Base-by-base conservation (phyloP, 306 rosid species). In the Begonia fuchsioides region DNA sequence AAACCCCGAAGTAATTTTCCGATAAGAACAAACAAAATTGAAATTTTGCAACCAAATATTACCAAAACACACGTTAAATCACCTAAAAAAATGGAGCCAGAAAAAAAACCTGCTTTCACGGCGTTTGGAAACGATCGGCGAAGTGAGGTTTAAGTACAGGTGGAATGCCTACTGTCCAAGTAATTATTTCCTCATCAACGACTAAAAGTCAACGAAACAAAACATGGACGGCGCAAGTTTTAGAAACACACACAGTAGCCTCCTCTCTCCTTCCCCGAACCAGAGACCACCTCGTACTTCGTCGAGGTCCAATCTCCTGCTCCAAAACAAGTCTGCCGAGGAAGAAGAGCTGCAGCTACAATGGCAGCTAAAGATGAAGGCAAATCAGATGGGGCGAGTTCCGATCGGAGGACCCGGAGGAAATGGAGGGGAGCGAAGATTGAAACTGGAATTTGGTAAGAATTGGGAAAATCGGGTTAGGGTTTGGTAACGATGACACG, bases 141-240 rank as follows among this genome's bases (percentile, higher is more conserved):
- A 58, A 64, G 66, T 72, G 86, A 80, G 80, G 76, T 77, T 81
- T 73, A 80, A 72, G 76, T 78, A 86, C 92, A 84, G 79, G 58
- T 70, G 74, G 90, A 72, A 70, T 62, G 48, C 19, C 55, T 50
- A 57, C 45, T 47, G 39, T 49, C 16, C 35, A 48, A 47, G 32
- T 2, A 26, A 26, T 26, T 26, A 1, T 16, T 26, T 55, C 43
- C 26, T 53, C 41, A n/a, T 66, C 67, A 41, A 64, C 71, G 78
- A 69, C 60, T 47, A 44, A 56, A 55, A 68, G 63, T 26, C 35
- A 38, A 15, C 3, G 3, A 11, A 53, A 56, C 5, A 50, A 39
- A 54, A 61, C 49, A 39, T 32, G 45, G 6, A 38, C 54, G 57
- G 64, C 53, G 38, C 59, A 50, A 40, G 40, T 48, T 20, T 47